A percentile compares a stretch with the other conserved stretches of the same genome.
Evolutionary conservation across 148 eudicot genomes (phyloP).

Genomic region (Limonium bicolor): DNA sequence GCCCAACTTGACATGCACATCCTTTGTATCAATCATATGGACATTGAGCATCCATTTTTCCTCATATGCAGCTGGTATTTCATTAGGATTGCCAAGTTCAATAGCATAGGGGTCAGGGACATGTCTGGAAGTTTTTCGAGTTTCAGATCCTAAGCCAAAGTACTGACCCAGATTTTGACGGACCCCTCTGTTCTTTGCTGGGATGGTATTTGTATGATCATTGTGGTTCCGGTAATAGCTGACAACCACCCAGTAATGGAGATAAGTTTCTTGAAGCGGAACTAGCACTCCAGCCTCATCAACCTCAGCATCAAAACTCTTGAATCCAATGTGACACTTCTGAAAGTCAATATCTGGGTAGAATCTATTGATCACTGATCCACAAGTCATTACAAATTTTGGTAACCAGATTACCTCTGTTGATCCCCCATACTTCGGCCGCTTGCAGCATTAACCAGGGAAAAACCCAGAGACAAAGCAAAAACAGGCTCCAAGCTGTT

Average conservation of each 20-base stretch:
- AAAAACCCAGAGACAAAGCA: no score
- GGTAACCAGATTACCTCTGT: conserved; percentile 44
- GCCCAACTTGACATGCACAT: conserved; percentile 46
- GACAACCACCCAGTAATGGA: conserved; percentile 57
- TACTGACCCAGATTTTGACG: conserved; percentile 44
- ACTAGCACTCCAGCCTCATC: conserved; percentile 61
- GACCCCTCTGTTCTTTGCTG: conserved; percentile 27
- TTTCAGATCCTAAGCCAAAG: conserved; percentile 90
- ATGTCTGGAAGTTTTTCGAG: conserved; percentile 43
- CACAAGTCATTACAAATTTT: conserved; percentile 36
- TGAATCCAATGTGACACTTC: conserved; percentile 51
- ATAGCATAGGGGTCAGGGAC: conserved; percentile 78
- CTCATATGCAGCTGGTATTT: conserved; percentile 58
- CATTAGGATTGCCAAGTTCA: conserved; percentile 50
- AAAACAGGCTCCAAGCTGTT: no score
- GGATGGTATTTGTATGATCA: conserved; percentile 16
- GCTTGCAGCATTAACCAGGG: no score
- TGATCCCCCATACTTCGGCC: no score
- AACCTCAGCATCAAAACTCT: conserved; percentile 65
- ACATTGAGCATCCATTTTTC: conserved; percentile 68
- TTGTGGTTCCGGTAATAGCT: conserved; percentile 24
- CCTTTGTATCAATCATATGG: conserved; percentile 80
- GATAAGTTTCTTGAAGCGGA: conserved; percentile 72
- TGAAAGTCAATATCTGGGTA: conserved; percentile 56
- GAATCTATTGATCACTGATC: conserved; percentile 40